These are phyloP conservation scores for Saccharomycopsis sp. DNA, from an alignment of 805 yeast species.

Conservation along the genomic window DNA sequence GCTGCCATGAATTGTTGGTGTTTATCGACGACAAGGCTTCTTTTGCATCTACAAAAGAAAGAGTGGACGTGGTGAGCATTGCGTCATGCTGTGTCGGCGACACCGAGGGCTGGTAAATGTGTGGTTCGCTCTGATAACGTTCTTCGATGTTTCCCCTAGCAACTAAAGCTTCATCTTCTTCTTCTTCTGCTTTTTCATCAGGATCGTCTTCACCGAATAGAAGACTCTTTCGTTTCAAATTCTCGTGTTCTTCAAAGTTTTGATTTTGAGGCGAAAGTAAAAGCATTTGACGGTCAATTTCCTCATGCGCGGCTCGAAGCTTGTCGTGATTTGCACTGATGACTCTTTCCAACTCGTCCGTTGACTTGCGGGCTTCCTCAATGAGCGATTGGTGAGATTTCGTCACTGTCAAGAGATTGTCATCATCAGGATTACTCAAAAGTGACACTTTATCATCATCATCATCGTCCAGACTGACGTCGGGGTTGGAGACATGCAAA, in stretches of 20 bases:
- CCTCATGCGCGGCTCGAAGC: conserved; percentile 11
- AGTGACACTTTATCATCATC: background rate
- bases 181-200: conserved; percentile 1
- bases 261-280: conserved; percentile 15
- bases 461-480: background rate
- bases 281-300: conserved; percentile 12
- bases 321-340: conserved; percentile 9
- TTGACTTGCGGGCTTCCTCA: conserved; percentile 3
- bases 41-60: too few relatives aligned
- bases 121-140: background rate
- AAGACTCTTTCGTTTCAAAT: conserved; percentile 10
- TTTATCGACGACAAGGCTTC: too few relatives aligned
- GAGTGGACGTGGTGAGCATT: too few relatives aligned
- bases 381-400: too few relatives aligned
- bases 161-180: background rate
- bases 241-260: conserved; percentile 10
- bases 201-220: conserved; percentile 5
- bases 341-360: conserved; percentile 7
- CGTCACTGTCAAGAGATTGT: too few relatives aligned
- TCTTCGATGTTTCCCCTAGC: background rate
- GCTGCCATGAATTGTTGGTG: too few relatives aligned
- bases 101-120: too few relatives aligned
- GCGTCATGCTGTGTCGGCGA: too few relatives aligned
- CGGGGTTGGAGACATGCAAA: too few relatives aligned
- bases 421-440: too few relatives aligned